Evolutionary conservation across 2,329 filamentous ascomycete species (phyloP).

Genomic region (Diplodia intermedia): DNA sequence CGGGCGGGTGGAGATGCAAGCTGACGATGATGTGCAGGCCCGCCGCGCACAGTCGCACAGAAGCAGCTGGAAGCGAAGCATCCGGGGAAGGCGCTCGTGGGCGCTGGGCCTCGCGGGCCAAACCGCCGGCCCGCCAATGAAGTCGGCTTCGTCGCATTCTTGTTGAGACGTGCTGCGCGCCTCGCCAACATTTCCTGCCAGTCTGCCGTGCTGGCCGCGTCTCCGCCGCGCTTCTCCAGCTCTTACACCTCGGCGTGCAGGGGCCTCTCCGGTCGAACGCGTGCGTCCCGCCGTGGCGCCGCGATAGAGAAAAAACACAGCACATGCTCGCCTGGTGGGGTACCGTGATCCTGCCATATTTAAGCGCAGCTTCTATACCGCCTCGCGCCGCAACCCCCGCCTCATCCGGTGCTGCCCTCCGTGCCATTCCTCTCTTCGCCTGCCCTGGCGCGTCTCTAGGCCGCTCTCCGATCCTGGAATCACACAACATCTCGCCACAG

Average conservation of each 20-base stretch:
- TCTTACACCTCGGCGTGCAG: constrained; percentile 14
- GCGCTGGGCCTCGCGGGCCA: neutral
- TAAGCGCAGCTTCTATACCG: constrained; percentile 21
- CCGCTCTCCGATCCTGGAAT: constrained; percentile 22
- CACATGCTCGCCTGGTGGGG: constrained; percentile 22
- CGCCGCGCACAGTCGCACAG: constrained; percentile 24
- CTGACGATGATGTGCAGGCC: constrained; percentile 23
- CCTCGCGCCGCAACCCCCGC: constrained; percentile 14
- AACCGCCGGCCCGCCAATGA: constrained; percentile 13
- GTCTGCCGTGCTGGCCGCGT: neutral
- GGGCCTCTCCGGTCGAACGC: constrained; percentile 21
- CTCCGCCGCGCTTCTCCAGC: constrained; percentile 18
- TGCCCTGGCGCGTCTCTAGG: constrained; percentile 4
- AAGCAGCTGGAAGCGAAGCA: constrained; percentile 29
- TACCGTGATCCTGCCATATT: constrained; percentile 23
- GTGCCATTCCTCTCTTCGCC: constrained; percentile 16
- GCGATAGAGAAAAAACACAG: constrained; percentile 30
- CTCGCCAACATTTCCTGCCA: constrained; percentile 13
- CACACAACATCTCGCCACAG: constrained; percentile 31
- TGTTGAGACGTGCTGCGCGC: constrained; percentile 23
- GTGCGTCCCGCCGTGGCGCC: constrained; percentile 29
- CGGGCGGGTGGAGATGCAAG: constrained; percentile 13
- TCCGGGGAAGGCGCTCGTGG: constrained; percentile 22
- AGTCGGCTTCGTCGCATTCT: constrained; percentile 11
- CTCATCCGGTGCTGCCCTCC: neutral